phyloP scores from a whole-genome alignment of 2,329 filamentous ascomycete species.

The Diaporthe longicolla region DNA sequence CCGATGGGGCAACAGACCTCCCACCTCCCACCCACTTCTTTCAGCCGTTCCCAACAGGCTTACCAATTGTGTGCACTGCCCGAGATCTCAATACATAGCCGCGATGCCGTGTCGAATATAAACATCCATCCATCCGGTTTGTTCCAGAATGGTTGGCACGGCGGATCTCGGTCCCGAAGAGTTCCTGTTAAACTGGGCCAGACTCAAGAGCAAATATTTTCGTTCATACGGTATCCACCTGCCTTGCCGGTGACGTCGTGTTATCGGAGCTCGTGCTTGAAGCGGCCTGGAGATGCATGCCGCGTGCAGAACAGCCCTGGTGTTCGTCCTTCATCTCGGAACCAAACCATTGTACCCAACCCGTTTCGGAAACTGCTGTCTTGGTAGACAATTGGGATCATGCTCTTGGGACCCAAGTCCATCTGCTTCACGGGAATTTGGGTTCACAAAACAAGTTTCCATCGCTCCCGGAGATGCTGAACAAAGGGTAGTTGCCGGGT shows the following conservation, averaged over 20 bases:
- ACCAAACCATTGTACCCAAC: not conserved
- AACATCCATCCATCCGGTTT: not conserved
- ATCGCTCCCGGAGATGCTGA: not conserved
- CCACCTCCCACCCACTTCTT: not conserved
- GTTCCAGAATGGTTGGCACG: conserved; percentile 3
- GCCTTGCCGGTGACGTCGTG: not conserved
- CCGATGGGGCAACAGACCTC: not conserved
- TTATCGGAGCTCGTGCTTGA: not conserved
- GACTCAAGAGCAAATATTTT: not conserved
- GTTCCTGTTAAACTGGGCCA: conserved; percentile 15
- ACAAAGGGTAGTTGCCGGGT: not conserved
- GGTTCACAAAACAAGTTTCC: not conserved
- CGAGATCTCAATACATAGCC: not conserved
- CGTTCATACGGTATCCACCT: not conserved
- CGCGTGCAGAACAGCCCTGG: not conserved
- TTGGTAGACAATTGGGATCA: not conserved
- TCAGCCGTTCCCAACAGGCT: not conserved
- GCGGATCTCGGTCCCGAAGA: conserved; percentile 30
- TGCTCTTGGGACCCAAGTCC: not conserved
- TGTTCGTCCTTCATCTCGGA: not conserved
- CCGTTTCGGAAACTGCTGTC: not conserved
- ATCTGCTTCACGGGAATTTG: not conserved
- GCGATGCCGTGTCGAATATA: no score
- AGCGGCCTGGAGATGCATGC: not conserved
- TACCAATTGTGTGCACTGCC: no score